Conservation (phyloP, 2,329 filamentous ascomycete genomes). For the Chaetothyriales sp. region DNA sequence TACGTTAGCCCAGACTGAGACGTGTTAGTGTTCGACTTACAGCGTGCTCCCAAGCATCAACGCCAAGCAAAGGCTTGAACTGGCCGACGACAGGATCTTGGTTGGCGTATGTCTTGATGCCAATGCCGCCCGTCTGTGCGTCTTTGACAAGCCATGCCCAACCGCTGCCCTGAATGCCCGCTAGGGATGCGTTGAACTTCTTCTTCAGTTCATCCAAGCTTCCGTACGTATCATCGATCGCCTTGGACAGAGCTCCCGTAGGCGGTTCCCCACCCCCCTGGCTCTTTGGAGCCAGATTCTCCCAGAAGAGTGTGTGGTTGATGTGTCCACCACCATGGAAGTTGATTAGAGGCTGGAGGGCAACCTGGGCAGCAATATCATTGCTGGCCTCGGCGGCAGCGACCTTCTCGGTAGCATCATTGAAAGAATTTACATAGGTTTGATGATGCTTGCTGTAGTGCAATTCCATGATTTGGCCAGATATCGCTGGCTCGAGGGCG, state of each 20-base stretch:
- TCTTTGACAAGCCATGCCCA: constrained; percentile 53
- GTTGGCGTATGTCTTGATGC: constrained; percentile 58
- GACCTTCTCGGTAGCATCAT: constrained; percentile 58
- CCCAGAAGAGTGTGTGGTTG: constrained; percentile 84
- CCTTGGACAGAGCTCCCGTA: constrained; percentile 41
- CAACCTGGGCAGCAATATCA: constrained; percentile 51
- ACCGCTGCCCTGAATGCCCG: constrained; percentile 51
- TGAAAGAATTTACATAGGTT: constrained; percentile 81
- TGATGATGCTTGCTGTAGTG: constrained; percentile 91
- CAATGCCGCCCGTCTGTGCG: constrained; percentile 43
- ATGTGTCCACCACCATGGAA: constrained; percentile 89
- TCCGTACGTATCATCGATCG: constrained; percentile 48
- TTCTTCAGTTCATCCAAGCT: constrained; percentile 46
- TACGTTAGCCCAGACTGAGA: not conserved
- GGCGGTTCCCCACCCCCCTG: constrained; percentile 51
- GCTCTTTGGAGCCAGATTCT: constrained; percentile 51
- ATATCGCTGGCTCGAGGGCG: constrained; percentile 74
- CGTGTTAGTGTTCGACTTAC: constrained; percentile 6
- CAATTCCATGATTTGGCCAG: constrained; percentile 83
- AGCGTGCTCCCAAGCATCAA: constrained; percentile 94
- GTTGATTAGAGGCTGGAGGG: constrained; percentile 57
- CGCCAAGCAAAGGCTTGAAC: constrained; percentile 67
- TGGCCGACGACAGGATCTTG: constrained; percentile 80
- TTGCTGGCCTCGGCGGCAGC: constrained; percentile 40
- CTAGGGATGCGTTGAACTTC: constrained; percentile 50